Evolutionary conservation across 2,329 filamentous ascomycete species (phyloP), one percentile per base, ranked within the genome.

Genomic region (Stagonosporopsis chrysanthemi): DNA sequence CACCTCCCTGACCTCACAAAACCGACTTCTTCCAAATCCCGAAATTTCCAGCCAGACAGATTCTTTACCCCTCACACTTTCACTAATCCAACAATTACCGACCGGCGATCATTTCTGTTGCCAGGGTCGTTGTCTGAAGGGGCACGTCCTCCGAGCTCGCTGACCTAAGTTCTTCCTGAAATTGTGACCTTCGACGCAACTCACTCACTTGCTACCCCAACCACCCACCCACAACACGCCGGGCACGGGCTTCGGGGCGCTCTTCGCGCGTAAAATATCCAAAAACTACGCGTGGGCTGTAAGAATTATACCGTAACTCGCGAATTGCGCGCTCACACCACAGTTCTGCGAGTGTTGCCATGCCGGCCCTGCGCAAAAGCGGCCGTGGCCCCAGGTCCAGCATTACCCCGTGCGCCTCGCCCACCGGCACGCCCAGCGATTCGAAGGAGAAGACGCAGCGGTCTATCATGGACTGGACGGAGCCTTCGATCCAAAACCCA

Each of bases 401-500:
- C 66, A 74, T 73, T 61, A 79, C 76, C 6, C 74, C 78, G 39
- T 68, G 68, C 62, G 65, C 67, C 61, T 70, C 67, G 38, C 62
- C 65, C 47, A 60, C 68, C 61, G 67, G 74, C 62, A 69, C 70
- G 4, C 64, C 73, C 23, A 61, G 67, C 52, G 66, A 68, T 26
- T 51, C 66, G 48, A 72, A 69, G 60, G 71, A 72, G 38, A 76
- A 75, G 68, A 68, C 61, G 31, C 76, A 78, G 63, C 73, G 68
- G 31, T 70, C 68, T 28, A 73, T 77, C 50, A 79, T 82, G 58
- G 70, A 53, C 40, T 87, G 84, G 86, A 75, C 81, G 38, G 87
- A 89, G 75, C 87, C 87, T 45, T 75, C 81, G 35, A 69, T 84
- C 43, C 81, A 83, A 56, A 71, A 75, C 44, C 81, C 82, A 43